These are phyloP conservation scores for Clonostachys sp. DNA, from an alignment of 2,329 filamentous ascomycete genomes.

Conservation along the genomic window DNA sequence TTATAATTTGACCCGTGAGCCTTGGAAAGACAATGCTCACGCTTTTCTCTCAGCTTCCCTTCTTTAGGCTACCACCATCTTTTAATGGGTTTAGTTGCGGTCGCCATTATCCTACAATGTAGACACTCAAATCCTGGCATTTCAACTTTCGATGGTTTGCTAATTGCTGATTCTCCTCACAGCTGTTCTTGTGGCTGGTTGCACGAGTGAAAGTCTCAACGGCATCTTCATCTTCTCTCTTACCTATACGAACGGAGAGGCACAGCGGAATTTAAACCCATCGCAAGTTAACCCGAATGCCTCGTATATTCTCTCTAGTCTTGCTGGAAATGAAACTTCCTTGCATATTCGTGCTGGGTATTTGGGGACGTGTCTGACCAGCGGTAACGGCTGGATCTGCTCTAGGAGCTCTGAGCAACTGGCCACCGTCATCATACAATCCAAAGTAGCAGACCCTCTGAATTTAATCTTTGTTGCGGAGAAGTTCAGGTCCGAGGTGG, in stretches of 20 bases:
- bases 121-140: constrained; percentile 31
- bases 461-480: constrained; percentile 96
- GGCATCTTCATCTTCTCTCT: constrained; percentile 95
- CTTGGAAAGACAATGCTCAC: too few relatives aligned
- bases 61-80: constrained; percentile 78
- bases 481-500: constrained; percentile 97
- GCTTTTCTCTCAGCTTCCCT: constrained; percentile 34
- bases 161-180: constrained; percentile 1
- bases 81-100: constrained; percentile 92
- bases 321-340: constrained; percentile 64
- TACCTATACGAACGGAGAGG: constrained; percentile 85
- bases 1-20: too few relatives aligned
- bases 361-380: constrained; percentile 89
- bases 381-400: constrained; percentile 82
- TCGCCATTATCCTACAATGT: constrained; percentile 94
- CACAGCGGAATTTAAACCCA: constrained; percentile 62
- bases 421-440: background rate
- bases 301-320: constrained; percentile 79
- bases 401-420: constrained; percentile 64
- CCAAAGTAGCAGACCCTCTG: constrained; percentile 66
- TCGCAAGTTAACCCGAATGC: constrained; percentile 88
- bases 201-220: constrained; percentile 85
- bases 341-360: constrained; percentile 92
- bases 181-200: constrained; percentile 92
- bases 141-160: background rate